These are phyloP conservation scores for Yamadazyma buinensis DNA, from an alignment of 1,139 yeast species.

Conservation along the genomic window DNA sequence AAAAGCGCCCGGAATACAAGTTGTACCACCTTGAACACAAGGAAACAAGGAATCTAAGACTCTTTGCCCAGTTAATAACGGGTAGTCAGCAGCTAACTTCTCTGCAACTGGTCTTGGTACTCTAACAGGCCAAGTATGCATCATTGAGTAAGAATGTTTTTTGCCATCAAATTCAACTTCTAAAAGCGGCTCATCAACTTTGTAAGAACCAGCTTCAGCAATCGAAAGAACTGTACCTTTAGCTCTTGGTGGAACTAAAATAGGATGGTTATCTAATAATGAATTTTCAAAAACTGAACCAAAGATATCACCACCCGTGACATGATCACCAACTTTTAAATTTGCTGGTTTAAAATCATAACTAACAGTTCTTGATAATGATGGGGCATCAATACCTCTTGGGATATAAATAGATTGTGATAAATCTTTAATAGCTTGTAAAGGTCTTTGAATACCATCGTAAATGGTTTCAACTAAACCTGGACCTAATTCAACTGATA, in stretches of 20 bases:
- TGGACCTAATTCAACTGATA: constrained; percentile 97
- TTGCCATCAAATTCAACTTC: constrained; percentile 95
- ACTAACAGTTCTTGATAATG: constrained; percentile 73
- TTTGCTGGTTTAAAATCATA: constrained; percentile 84
- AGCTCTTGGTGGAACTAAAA: constrained; percentile 94
- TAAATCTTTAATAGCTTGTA: constrained; percentile 80
- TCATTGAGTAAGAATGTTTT: constrained; percentile 80
- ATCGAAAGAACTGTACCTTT: constrained; percentile 92
- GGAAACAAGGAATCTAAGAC: constrained; percentile 97
- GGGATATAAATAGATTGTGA: constrained; percentile 95
- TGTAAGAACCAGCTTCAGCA: constrained; percentile 87
- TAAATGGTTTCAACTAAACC: constrained; percentile 98
- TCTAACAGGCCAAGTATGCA: constrained; percentile 99
- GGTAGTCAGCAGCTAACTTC: constrained; percentile 87
- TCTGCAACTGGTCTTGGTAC: constrained; percentile 98
- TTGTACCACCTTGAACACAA: constrained; percentile 99
- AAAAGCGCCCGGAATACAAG: constrained; percentile 99
- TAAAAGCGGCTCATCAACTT: constrained; percentile 80
- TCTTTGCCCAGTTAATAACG: constrained; percentile 97
- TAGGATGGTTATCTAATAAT: constrained; percentile 85
- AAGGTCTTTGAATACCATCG: constrained; percentile 99
- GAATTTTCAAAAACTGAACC: constrained; percentile 95
- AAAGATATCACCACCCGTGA: constrained; percentile 96
- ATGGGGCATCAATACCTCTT: constrained; percentile 97
- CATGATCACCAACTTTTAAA: constrained; percentile 91